Evolutionary conservation across 495 filamentous ascomycete species (phyloP), one percentile per base, ranked within the genome.

Genomic region (Viridothelium virens): DNA sequence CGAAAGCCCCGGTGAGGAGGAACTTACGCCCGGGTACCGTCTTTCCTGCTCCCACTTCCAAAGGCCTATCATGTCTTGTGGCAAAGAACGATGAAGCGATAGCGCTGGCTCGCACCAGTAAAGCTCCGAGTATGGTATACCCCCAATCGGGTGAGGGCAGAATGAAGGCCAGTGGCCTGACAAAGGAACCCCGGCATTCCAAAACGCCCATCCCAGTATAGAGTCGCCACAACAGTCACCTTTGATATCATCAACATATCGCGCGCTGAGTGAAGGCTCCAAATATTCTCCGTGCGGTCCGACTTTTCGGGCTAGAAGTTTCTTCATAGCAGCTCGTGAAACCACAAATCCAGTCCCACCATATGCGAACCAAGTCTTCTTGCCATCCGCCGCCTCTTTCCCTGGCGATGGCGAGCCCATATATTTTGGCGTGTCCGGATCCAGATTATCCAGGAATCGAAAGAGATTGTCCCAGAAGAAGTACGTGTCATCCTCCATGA

Each of bases 401-500:
- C 69, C 64, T 16, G 62, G 39, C 4, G 69, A 65, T 7, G 77
- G 84, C 79, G 75, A 82, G 0, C 85, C 86, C 37, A 87, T 76
- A 71, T 88, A 88, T 36, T 79, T 69, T 39, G 79, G 76, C 25
- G 78, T 67, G 7, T 74, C 65, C 11, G 79, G 75, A 66, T 86
- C 80, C 10, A 88, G 75, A 37, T 75, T 74, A 31, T 65, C 71
- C 37, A 89, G 71, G 75, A 84, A 87, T n/a, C 75, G 77, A 38
- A 87, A 76, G 63, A 89, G 71, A 61, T 84, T 87, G 70, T 81
- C 77, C 85, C 85, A 88, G 56, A 87, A 76, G 34, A 86, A 70
- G 70, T 87, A 89, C 1, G 86, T 87, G 72, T 90, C 87, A 0
- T 84, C 83, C 67, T 89, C 87, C 70, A 87, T 81, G 72, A 89